Evolutionary conservation across 768 basidiomycete genomes (phyloP), one percentile per base, ranked within the genome.

Genomic region (Lactifluus subvellereus): DNA sequence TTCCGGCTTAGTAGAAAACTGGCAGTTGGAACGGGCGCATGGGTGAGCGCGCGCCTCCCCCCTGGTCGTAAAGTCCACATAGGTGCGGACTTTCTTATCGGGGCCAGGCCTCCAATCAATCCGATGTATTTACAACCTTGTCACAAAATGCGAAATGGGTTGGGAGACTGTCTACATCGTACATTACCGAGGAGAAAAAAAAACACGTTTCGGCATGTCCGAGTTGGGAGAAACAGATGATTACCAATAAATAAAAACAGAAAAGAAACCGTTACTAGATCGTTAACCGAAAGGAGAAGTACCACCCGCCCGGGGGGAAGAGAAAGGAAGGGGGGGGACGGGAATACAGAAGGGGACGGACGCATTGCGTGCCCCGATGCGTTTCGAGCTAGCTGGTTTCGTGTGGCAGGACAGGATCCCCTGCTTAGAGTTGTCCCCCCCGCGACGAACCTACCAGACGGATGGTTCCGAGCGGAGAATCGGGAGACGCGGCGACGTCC

Each of bases 391-490:
- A 52, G 32, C 42, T n/a, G 13, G 50, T 10, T 20, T 47, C 7
- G 37, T 11, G 6, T 11, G 6, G 22, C 38, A 2, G 8, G 1
- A 22, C 20, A 6, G 4, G 9, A 32, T 22, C 20, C 22, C 32
- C 13, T 8, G 13, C 38, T 66, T 55, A 66, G 45, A 65, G 37
- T 7, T 38, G 63, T 20, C 55, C 49, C 9, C 22, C 3, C 6
- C 63, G 56, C 54, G 60, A 45, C 16, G 59, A 35, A 9, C 40
- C 18, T 4, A 68, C 67, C 27, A 68, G 49, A 4, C 67, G 67
- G n/a, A 68, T 43, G n/a, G 63, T 61, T 27, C 65, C 65, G 6
- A 9, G 14, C 54, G 65, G 54, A 8, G 67, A 61, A 5, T 66
- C 57, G 2, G 61, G 48, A 18, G 57, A 43, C 11, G 42, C 11